Percentiles rank a stretch among this genome's conserved stretches.
These are phyloP conservation scores for Fusarium albidum DNA, from an alignment of 2,329 filamentous ascomycete species.

Conservation along the genomic window DNA sequence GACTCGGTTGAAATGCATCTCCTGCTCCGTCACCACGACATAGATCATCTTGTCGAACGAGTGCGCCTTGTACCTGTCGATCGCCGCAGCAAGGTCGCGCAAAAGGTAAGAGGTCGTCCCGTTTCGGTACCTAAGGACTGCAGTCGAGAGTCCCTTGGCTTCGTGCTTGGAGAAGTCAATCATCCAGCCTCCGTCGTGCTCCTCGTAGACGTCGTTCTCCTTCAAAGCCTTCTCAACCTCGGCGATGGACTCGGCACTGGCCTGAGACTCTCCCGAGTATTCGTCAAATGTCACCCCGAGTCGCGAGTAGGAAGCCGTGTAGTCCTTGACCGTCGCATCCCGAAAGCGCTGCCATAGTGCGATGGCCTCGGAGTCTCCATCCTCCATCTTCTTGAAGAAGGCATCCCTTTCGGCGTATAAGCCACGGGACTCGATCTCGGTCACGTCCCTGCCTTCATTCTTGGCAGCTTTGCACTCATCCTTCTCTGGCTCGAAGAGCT, in stretches of 20 bases:
- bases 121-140: slow-evolving; percentile 68
- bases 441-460: slow-evolving; percentile 49
- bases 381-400: slow-evolving; percentile 67
- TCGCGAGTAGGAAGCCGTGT: slow-evolving; percentile 61
- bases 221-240: slow-evolving; percentile 66
- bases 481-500: slow-evolving; percentile 70
- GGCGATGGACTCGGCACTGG: slow-evolving; percentile 59
- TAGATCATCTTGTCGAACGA: slow-evolving; percentile 83
- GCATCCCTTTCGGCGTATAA: slow-evolving; percentile 59
- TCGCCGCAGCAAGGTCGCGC: slow-evolving; percentile 74
- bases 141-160: slow-evolving; percentile 74
- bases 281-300: slow-evolving; percentile 66
- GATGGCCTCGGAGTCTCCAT: slow-evolving; percentile 61
- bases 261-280: slow-evolving; percentile 74
- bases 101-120: slow-evolving; percentile 62
- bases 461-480: slow-evolving; percentile 58
- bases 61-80: slow-evolving; percentile 67
- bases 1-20: slow-evolving; percentile 75
- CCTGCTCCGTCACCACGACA: slow-evolving; percentile 76
- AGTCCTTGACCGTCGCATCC: slow-evolving; percentile 61
- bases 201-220: slow-evolving; percentile 67
- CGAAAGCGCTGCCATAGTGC: slow-evolving; percentile 63
- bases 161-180: slow-evolving; percentile 77
- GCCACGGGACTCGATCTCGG: slow-evolving; percentile 47
- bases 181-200: slow-evolving; percentile 71